A percentile compares a stretch with the other conserved stretches of the same genome.
phyloP scores from a whole-genome alignment of 352 stramenopile species.

The Phytophthora capsici region DNA sequence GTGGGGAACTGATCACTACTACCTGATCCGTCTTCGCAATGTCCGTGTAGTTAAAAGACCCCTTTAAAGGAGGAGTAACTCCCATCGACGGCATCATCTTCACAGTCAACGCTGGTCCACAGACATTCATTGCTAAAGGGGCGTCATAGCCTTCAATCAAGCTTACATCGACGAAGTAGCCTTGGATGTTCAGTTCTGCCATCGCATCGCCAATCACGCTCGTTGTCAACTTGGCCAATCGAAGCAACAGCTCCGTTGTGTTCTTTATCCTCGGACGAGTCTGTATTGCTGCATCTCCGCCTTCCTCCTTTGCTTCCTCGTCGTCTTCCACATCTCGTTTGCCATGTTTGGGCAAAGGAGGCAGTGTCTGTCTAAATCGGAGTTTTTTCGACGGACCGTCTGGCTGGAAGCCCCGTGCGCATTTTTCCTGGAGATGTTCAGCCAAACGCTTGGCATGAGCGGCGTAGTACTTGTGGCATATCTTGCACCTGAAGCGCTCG shows the following conservation, averaged over 20 bases:
- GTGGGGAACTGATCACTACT: slow-evolving; percentile 76
- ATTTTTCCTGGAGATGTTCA: slow-evolving; percentile 79
- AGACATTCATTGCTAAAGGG: slow-evolving; percentile 81
- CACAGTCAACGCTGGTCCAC: slow-evolving; percentile 79
- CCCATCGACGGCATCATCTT: slow-evolving; percentile 79
- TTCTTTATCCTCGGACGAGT: slow-evolving; percentile 6
- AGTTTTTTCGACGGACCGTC: slow-evolving; percentile 30
- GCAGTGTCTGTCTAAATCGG: too few species aligned
- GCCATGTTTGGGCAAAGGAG: not conserved
- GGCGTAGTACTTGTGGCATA: slow-evolving; percentile 89
- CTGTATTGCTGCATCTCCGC: too few species aligned
- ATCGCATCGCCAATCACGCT: slow-evolving; percentile 86
- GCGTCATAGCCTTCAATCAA: slow-evolving; percentile 76
- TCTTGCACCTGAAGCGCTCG: slow-evolving; percentile 88
- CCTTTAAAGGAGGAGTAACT: not conserved
- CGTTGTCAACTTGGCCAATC: slow-evolving; percentile 81
- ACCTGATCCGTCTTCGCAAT: slow-evolving; percentile 77
- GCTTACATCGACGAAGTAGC: slow-evolving; percentile 77
- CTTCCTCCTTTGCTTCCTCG: not conserved
- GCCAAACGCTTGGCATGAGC: slow-evolving; percentile 81
- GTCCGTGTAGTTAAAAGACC: slow-evolving; percentile 81
- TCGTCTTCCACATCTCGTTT: slow-evolving; percentile 6
- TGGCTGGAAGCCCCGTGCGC: slow-evolving; percentile 80
- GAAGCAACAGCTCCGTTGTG: slow-evolving; percentile 55
- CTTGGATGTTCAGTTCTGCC: slow-evolving; percentile 77